Percentiles rank a stretch among this genome's conserved stretches.
Conservation (phyloP, 2,329 filamentous ascomycete genomes). For the Bimuria novae-zelandiae region DNA sequence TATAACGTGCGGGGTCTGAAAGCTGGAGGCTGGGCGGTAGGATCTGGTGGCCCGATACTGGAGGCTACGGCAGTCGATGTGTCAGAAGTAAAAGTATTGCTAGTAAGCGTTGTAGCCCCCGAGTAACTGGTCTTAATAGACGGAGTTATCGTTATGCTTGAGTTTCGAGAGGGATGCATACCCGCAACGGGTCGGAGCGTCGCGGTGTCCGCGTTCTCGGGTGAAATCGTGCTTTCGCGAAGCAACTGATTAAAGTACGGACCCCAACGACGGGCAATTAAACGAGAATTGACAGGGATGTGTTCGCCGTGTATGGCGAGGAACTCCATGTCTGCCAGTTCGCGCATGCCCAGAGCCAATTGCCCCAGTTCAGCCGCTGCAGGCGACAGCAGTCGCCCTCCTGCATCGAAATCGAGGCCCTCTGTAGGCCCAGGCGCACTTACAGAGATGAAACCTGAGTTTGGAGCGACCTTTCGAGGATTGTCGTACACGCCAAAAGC, state of each 20-base stretch:
- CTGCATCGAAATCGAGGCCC: slow-evolving; percentile 62
- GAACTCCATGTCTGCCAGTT: slow-evolving; percentile 96
- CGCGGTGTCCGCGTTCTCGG: slow-evolving; percentile 70
- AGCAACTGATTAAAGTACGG: slow-evolving; percentile 94
- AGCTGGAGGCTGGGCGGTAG: slow-evolving; percentile 57
- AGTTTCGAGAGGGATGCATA: slow-evolving; percentile 69
- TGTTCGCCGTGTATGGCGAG: slow-evolving; percentile 88
- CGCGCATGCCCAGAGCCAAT: slow-evolving; percentile 76
- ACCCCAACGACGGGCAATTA: slow-evolving; percentile 88
- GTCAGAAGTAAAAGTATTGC: slow-evolving; percentile 44
- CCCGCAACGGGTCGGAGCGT: slow-evolving; percentile 68
- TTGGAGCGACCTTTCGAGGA: slow-evolving; percentile 75
- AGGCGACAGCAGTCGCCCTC: slow-evolving; percentile 74
- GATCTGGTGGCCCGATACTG: slow-evolving; percentile 58
- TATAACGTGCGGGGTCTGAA: slow-evolving; percentile 87
- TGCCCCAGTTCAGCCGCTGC: slow-evolving; percentile 86
- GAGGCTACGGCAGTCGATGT: slow-evolving; percentile 46
- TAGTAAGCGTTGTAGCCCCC: slow-evolving; percentile 49
- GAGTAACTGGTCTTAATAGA: slow-evolving; percentile 59
- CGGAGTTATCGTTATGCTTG: slow-evolving; percentile 82
- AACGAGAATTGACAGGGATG: slow-evolving; percentile 89
- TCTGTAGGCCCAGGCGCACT: slow-evolving; percentile 69
- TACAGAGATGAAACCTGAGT: slow-evolving; percentile 82
- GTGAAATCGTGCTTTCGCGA: slow-evolving; percentile 71
- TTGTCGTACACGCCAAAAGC: slow-evolving; percentile 98